Conservation (phyloP, 2,329 filamentous ascomycete species). For the Geosmithia morbida region DNA sequence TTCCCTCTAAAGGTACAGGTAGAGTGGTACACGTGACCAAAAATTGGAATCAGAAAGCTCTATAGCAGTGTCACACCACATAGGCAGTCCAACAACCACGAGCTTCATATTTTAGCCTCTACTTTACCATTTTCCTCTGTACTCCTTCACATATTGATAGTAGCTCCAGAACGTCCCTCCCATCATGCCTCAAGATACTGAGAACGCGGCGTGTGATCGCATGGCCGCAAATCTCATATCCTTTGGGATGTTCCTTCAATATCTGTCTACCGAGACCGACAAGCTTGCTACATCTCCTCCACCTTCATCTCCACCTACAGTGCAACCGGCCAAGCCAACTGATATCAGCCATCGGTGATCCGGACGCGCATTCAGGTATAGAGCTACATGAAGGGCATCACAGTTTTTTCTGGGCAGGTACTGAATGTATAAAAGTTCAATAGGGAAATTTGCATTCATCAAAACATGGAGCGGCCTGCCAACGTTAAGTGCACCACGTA, state of each 20-base stretch:
- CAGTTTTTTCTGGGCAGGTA: neutral
- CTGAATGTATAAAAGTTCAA: neutral
- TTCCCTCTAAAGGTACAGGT: too few relatives aligned
- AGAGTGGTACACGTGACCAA: too few relatives aligned
- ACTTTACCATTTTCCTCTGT: neutral
- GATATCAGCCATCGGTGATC: neutral
- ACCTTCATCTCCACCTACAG: neutral
- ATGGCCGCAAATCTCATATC: slow-evolving; percentile 19
- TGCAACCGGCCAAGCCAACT: neutral
- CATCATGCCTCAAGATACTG: slow-evolving; percentile 3
- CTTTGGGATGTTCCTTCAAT: slow-evolving; percentile 19
- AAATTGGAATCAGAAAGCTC: too few relatives aligned
- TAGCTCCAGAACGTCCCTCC: neutral
- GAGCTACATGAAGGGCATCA: neutral
- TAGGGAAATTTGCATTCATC: neutral
- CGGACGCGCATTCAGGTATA: neutral
- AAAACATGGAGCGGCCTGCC: neutral
- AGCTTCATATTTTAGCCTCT: neutral
- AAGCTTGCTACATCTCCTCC: neutral
- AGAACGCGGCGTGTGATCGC: slow-evolving; percentile 10
- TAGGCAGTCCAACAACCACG: too few relatives aligned
- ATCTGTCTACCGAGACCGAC: slow-evolving; percentile 6
- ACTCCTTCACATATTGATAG: neutral
- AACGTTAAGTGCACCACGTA: neutral
- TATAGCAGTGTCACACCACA: too few relatives aligned